Evolutionary conservation across 2,329 filamentous ascomycete species (phyloP).

Genomic region (Cladosporium sphaerospermum): DNA sequence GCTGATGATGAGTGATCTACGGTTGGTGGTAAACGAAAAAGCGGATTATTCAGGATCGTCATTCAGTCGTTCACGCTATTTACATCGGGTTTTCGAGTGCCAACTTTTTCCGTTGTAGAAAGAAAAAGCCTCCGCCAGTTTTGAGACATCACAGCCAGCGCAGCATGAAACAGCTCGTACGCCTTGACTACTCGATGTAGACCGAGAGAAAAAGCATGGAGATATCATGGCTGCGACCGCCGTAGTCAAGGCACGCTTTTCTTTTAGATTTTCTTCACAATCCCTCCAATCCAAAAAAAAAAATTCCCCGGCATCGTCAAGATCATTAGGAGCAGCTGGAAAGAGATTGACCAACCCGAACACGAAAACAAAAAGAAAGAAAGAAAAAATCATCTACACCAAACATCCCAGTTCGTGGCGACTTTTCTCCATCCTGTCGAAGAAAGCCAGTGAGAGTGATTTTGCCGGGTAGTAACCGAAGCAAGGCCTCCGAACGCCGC

Average conservation of each 20-base stretch:
- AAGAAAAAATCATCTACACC: not conserved
- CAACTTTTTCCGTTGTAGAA: not conserved
- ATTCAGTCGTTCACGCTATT: constrained; percentile 5
- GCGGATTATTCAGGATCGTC: not conserved
- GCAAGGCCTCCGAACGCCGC: too few relatives aligned
- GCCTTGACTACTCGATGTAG: too few relatives aligned
- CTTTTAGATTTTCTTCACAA: not conserved
- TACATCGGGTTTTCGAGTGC: not conserved
- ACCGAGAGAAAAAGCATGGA: too few relatives aligned
- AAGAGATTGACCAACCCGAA: not conserved
- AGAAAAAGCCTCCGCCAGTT: not conserved
- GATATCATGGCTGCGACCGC: too few relatives aligned
- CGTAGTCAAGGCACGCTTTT: too few relatives aligned
- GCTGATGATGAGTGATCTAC: too few relatives aligned
- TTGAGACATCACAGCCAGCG: too few relatives aligned
- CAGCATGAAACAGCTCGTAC: too few relatives aligned
- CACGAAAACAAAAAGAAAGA: not conserved
- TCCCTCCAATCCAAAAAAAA: not conserved
- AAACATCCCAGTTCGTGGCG: not conserved
- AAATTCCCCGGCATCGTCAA: not conserved
- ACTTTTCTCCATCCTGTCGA: not conserved
- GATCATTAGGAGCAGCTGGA: not conserved
- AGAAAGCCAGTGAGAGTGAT: not conserved
- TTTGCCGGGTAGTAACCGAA: not conserved
- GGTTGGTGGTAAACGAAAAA: too few relatives aligned